Evolutionary conservation across 441 rosid genomes (phyloP).

Genomic region (Populus hybrid): DNA sequence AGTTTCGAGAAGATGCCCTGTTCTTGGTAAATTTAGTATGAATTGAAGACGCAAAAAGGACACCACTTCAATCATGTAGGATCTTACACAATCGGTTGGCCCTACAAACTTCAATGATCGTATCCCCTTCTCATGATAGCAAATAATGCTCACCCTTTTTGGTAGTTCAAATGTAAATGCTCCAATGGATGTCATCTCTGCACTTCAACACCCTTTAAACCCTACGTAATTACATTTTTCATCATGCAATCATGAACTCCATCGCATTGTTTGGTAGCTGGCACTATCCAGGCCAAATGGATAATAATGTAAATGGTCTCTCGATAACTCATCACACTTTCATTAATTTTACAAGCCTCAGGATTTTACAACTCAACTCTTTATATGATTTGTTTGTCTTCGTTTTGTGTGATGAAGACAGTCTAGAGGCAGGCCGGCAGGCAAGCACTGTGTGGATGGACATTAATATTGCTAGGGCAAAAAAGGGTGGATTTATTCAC

Average conservation of each 20-base stretch:
- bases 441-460: neutral
- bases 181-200: neutral
- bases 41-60: neutral
- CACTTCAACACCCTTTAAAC: neutral
- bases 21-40: neutral
- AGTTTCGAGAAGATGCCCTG: too few relatives aligned
- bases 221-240: neutral
- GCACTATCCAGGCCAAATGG: neutral
- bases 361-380: neutral
- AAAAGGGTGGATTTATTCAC: constrained; percentile 13
- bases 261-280: neutral
- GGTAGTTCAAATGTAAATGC: neutral
- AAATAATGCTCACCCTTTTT: neutral
- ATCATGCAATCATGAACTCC: neutral
- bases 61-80: neutral
- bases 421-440: neutral
- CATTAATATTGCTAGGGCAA: constrained; percentile 10
- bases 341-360: too few relatives aligned
- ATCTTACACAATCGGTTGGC: neutral
- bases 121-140: neutral
- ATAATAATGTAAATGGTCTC: neutral
- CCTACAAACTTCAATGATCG: constrained; percentile 5
- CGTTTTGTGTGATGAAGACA: too few relatives aligned
- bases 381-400: neutral
- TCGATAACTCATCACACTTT: neutral